Percentiles rank a stretch among this genome's conserved stretches.
Conservation (phyloP, 441 rosid genomes). For the Mallotus japonicus region DNA sequence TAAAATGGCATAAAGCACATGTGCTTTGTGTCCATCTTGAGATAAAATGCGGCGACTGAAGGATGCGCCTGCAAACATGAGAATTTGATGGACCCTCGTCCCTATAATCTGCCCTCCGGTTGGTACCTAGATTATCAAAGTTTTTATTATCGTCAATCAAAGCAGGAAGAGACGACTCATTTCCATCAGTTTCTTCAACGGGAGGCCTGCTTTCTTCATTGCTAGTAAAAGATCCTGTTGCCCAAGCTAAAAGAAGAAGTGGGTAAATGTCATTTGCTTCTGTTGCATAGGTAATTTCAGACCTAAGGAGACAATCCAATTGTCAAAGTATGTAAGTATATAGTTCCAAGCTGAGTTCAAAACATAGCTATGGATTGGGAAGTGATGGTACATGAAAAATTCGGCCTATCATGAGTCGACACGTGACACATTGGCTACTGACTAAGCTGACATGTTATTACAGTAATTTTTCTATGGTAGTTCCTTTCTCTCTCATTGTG, state of each 20-base stretch:
- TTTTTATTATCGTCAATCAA: slow-evolving; percentile 2
- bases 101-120: too few species aligned
- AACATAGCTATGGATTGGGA: background rate
- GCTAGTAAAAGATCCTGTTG: slow-evolving; percentile 28
- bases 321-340: background rate
- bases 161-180: background rate
- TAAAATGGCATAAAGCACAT: slow-evolving; percentile 48
- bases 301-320: background rate
- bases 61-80: slow-evolving; percentile 18
- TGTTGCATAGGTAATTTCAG: background rate
- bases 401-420: too few species aligned
- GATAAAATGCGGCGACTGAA: slow-evolving; percentile 6
- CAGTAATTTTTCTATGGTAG: too few species aligned
- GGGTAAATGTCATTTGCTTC: background rate
- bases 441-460: too few species aligned
- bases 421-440: too few species aligned
- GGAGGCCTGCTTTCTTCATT: slow-evolving; percentile 18
- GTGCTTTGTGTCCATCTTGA: slow-evolving; percentile 28
- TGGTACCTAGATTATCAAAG: slow-evolving; percentile 2
- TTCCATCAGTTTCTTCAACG: slow-evolving; percentile 12
- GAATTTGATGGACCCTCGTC: slow-evolving; percentile 8
- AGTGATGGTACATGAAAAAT: too few species aligned
- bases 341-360: background rate
- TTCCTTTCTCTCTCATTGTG: too few species aligned
- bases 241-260: background rate